Evolutionary conservation across 768 basidiomycete species (phyloP).

Genomic region (Trametes cingulata): DNA sequence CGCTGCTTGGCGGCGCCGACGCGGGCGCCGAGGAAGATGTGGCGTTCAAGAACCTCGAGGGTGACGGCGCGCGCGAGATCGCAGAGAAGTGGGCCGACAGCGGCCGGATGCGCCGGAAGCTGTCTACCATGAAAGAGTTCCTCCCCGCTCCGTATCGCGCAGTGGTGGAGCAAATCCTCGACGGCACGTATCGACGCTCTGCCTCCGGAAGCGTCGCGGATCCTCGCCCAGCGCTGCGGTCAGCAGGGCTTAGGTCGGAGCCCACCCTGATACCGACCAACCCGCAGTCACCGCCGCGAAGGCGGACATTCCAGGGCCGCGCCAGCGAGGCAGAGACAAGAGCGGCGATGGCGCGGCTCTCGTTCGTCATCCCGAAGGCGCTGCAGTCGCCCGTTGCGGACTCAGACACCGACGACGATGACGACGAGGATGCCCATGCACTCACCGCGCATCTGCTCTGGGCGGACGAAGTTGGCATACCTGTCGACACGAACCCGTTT

Average conservation of each 20-base stretch:
- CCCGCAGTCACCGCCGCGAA: background rate
- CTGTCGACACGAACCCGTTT: background rate
- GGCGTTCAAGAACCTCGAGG: slow-evolving; percentile 64
- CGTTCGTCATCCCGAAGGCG: slow-evolving; percentile 32
- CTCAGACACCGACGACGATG: slow-evolving; percentile 43
- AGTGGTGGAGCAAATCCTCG: slow-evolving; percentile 37
- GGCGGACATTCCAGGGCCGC: slow-evolving; percentile 13
- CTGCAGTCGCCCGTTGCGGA: slow-evolving; percentile 35
- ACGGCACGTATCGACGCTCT: slow-evolving; percentile 22
- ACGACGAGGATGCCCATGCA: slow-evolving; percentile 50
- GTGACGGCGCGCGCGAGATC: slow-evolving; percentile 42
- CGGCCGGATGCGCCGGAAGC: slow-evolving; percentile 44
- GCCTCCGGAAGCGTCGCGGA: slow-evolving; percentile 8
- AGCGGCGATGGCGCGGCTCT: slow-evolving; percentile 22
- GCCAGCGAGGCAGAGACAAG: slow-evolving; percentile 21
- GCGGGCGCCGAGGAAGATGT: slow-evolving; percentile 48
- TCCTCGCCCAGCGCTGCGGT: background rate
- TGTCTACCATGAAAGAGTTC: slow-evolving; percentile 46
- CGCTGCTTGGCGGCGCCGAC: slow-evolving; percentile 20
- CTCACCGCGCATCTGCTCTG: slow-evolving; percentile 60
- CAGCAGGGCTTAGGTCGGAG: background rate
- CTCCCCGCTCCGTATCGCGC: slow-evolving; percentile 40
- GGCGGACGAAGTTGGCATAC: slow-evolving; percentile 40
- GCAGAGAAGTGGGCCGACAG: slow-evolving; percentile 59
- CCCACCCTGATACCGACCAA: background rate